These are phyloP conservation scores for Claviceps arundinis DNA, from an alignment of 2,329 filamentous ascomycete genomes.

Conservation along the genomic window DNA sequence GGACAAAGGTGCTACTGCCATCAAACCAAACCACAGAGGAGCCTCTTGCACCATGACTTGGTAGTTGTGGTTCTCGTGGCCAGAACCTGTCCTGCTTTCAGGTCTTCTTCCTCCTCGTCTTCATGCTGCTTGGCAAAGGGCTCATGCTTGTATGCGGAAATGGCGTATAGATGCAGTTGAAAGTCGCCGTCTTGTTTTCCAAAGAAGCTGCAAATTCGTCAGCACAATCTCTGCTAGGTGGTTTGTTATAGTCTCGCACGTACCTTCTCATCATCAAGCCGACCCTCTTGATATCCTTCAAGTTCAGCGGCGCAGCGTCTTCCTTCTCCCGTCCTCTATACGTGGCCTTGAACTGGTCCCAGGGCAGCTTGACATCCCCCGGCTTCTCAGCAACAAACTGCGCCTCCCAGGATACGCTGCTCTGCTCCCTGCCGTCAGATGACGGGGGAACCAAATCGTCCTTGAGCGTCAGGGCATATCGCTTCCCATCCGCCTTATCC, in stretches of 20 bases:
- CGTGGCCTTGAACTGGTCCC: slow-evolving; percentile 54
- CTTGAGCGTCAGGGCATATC: slow-evolving; percentile 64
- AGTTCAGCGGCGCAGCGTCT: slow-evolving; percentile 46
- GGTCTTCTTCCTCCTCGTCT: slow-evolving; percentile 11
- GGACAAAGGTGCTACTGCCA: background rate
- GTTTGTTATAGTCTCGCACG: slow-evolving; percentile 7
- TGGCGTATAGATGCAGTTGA: slow-evolving; percentile 17
- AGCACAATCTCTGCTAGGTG: too few species aligned
- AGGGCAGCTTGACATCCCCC: slow-evolving; percentile 42
- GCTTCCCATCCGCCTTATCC: slow-evolving; percentile 43
- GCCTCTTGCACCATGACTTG: slow-evolving; percentile 12
- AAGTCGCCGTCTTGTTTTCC: slow-evolving; percentile 60
- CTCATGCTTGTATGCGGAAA: slow-evolving; percentile 14
- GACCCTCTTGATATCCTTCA: slow-evolving; percentile 48
- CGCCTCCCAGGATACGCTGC: slow-evolving; percentile 61
- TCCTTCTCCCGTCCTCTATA: slow-evolving; percentile 56
- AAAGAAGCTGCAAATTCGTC: slow-evolving; percentile 47
- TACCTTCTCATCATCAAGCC: slow-evolving; percentile 76
- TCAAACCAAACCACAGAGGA: slow-evolving; percentile 17
- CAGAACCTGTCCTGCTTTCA: background rate
- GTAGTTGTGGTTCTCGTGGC: slow-evolving; percentile 1
- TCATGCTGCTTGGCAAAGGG: background rate
- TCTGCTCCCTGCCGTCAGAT: slow-evolving; percentile 55
- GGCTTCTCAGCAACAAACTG: slow-evolving; percentile 37
- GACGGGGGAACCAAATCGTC: slow-evolving; percentile 46